A percentile compares a stretch with the other conserved stretches of the same genome.
Conservation (phyloP, 192 early-diverging fungal genomes). For the Backusella morwellensis region DNA sequence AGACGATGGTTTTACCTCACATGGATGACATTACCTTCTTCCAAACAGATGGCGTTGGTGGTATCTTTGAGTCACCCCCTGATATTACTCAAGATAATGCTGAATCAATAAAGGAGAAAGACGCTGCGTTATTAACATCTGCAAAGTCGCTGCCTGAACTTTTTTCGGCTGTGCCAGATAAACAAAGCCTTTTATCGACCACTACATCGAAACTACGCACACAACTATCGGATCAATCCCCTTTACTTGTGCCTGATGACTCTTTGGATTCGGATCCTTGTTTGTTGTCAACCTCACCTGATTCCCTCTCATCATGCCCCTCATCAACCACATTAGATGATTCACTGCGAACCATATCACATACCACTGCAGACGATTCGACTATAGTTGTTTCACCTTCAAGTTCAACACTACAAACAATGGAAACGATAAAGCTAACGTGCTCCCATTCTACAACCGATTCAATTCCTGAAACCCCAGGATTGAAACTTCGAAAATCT, state of each 20-base stretch:
- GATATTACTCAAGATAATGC: conserved; percentile 11
- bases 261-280: background rate
- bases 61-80: conserved; percentile 49
- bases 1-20: conserved; percentile 82
- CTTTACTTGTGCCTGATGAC: background rate
- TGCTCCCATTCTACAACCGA: background rate
- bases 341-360: background rate
- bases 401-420: background rate
- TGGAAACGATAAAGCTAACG: background rate
- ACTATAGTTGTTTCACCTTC: background rate
- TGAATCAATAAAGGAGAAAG: conserved; percentile 2
- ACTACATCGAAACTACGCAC: background rate
- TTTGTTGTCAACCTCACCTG: conserved; percentile 7
- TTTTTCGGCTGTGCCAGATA: conserved; percentile 14
- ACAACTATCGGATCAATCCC: background rate
- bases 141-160: conserved; percentile 25
- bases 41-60: conserved; percentile 55
- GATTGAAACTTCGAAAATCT: conserved; percentile 9
- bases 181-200: background rate
- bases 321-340: background rate
- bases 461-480: background rate
- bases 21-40: conserved; percentile 91
- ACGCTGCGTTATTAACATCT: conserved; percentile 11
- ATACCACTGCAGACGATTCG: background rate
- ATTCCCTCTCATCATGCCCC: background rate